Evolutionary conservation across 768 basidiomycete genomes (phyloP), one percentile per base, ranked within the genome.

Genomic region (Suillus fuscotomentosus): DNA sequence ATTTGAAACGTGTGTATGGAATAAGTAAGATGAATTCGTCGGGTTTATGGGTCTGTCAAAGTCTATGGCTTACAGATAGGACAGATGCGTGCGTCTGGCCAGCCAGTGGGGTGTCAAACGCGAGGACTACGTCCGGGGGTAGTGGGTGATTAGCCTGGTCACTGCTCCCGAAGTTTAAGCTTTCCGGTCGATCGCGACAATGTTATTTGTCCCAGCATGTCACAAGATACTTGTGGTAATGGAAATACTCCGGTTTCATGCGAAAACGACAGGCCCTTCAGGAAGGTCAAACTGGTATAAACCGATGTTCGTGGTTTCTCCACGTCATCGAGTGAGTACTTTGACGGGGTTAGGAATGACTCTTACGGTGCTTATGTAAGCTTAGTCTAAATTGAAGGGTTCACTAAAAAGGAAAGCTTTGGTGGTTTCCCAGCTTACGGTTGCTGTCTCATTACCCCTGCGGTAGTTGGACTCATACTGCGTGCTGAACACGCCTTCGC

Each of bases 31-130:
- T 50, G 50, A 51, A 27, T 51, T 17, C 27, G 17, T 47, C n/a
- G 11, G 45, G 6, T 31, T 31, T 1, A 6, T 31, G 31, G 31
- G 31, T 7, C 56, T 57, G 60, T 65, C 67, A 60, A 64, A 66
- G 59, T 63, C 66, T 63, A 80, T 79, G 83, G 81, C 75, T 78
- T 77, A 65, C 78, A 78, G 72, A 92, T 94, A 70, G 89, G 87
- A 87, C 75, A 87, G 88, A 74, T 86, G 91, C 41, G 76, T 93
- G 91, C 79, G 86, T 87, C 24, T 27, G 50, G 15, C 24, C 50
- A 6, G 14, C 6, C 43, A 45, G 43, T 45, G 45, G 45, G 10
- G 45, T n/a, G 20, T 11, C 11, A 50, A 50, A 24, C 24, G 3
- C 22, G 22, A 50, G 48, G 22, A 24, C 48, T 31, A 31, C 31